Conservation (phyloP, 805 yeast genomes). For the Candida nonsorbophila region DNA sequence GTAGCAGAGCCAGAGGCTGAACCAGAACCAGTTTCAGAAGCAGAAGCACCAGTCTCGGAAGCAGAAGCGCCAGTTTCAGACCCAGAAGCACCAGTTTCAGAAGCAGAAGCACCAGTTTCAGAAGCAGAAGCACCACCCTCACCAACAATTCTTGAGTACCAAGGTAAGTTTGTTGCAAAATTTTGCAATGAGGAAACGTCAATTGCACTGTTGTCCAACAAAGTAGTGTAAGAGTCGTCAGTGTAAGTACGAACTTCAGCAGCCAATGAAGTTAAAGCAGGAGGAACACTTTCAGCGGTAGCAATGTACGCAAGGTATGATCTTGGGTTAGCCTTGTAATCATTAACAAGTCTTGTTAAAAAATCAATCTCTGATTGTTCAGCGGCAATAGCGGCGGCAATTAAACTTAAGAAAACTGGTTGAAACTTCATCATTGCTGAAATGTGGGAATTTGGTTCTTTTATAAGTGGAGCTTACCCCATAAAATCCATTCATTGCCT, state of each 20-base stretch:
- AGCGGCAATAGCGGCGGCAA: slow-evolving; percentile 15
- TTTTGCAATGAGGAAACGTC: slow-evolving; percentile 16
- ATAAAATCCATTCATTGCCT: no score
- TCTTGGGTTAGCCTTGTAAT: slow-evolving; percentile 18
- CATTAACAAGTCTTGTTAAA: slow-evolving; percentile 30
- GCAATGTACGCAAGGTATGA: slow-evolving; percentile 22
- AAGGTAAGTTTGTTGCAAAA: slow-evolving; percentile 32
- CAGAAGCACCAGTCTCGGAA: slow-evolving; percentile 4
- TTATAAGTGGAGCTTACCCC: no score
- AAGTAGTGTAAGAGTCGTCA: slow-evolving; percentile 32
- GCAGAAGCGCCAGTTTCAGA: slow-evolving; percentile 1
- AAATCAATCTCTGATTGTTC: slow-evolving; percentile 15
- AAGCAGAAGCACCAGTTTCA: slow-evolving; percentile 3
- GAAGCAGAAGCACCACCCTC: slow-evolving; percentile 2
- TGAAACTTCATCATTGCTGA: no score
- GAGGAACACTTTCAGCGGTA: slow-evolving; percentile 24
- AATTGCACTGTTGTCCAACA: slow-evolving; percentile 17
- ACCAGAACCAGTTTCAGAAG: slow-evolving; percentile 2
- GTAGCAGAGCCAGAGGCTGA: slow-evolving; percentile 3
- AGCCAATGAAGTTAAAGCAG: slow-evolving; percentile 24
- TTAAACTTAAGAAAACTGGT: slow-evolving; percentile 8
- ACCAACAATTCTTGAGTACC: slow-evolving; percentile 22
- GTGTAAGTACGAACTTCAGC: slow-evolving; percentile 23
- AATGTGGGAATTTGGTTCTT: no score
- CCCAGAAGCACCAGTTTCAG: slow-evolving; percentile 2